A percentile compares a stretch with the other conserved stretches of the same genome.
These are phyloP conservation scores for Teunomyces funiuensis DNA, from an alignment of 805 yeast species.

Conservation along the genomic window DNA sequence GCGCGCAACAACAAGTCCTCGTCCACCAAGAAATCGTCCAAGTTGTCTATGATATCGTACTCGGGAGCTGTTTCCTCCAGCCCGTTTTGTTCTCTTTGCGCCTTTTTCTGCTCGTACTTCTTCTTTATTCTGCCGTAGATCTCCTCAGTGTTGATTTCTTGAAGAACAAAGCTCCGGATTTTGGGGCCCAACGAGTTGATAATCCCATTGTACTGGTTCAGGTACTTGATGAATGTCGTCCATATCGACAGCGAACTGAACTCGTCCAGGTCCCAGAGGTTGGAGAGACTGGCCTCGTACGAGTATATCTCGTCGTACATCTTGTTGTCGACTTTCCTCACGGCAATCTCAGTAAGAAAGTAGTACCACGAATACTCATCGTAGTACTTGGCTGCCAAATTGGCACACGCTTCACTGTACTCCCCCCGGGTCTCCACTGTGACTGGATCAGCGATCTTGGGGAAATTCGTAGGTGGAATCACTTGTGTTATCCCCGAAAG, in stretches of 20 bases:
- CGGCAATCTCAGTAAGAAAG: constrained; percentile 40
- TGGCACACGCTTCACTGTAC: constrained; percentile 23
- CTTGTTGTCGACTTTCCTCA: constrained; percentile 38
- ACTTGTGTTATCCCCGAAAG: constrained; percentile 31
- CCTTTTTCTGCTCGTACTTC: constrained; percentile 18
- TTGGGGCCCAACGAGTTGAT: constrained; percentile 35
- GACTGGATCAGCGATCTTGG: constrained; percentile 28
- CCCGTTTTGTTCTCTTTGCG: too few species aligned
- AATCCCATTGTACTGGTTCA: constrained; percentile 38
- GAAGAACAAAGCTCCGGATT: constrained; percentile 32
- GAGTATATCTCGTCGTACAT: constrained; percentile 34
- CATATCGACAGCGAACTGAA: constrained; percentile 24
- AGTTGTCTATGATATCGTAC: constrained; percentile 20
- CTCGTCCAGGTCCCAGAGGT: constrained; percentile 24
- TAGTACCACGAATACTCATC: constrained; percentile 37
- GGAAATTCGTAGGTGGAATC: constrained; percentile 33
- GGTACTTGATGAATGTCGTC: constrained; percentile 29
- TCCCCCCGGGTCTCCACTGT: constrained; percentile 12
- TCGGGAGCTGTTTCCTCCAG: constrained; percentile 4
- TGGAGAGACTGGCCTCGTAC: constrained; percentile 9
- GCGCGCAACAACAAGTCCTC: constrained; percentile 32
- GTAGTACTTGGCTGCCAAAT: constrained; percentile 22
- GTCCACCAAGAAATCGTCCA: constrained; percentile 36
- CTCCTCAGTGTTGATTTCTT: constrained; percentile 31
- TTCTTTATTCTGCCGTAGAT: constrained; percentile 27